Percentiles rank a stretch among this genome's conserved stretches.
These are phyloP conservation scores for Eragrostis curvula DNA, from an alignment of 176 grass and related monocot species.

Conservation along the genomic window DNA sequence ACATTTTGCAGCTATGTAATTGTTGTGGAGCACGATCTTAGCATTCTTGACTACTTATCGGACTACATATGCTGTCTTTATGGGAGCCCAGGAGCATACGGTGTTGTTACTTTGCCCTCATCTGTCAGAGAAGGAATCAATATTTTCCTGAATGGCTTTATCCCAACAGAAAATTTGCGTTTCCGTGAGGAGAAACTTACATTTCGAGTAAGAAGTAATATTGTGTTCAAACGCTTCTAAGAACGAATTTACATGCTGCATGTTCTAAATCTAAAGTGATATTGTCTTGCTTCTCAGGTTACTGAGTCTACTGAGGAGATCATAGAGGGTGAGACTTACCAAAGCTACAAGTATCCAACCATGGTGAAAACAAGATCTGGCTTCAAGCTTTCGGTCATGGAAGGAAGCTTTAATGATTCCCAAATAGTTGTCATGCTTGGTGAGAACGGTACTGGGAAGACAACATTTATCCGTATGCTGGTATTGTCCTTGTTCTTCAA, in stretches of 20 bases:
- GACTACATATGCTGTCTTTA: constrained; percentile 89
- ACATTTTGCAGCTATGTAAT: constrained; percentile 70
- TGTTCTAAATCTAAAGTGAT: constrained; percentile 23
- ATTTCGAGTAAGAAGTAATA: constrained; percentile 60
- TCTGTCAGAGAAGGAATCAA: constrained; percentile 91
- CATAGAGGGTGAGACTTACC: constrained; percentile 70
- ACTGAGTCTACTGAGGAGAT: constrained; percentile 68
- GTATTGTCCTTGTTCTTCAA: constrained; percentile 43
- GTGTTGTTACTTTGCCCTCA: constrained; percentile 78
- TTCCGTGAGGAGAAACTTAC: constrained; percentile 82
- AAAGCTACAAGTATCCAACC: constrained; percentile 75
- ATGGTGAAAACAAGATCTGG: constrained; percentile 67
- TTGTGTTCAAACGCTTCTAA: neutral
- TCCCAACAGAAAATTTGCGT: constrained; percentile 77
- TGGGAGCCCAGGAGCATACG: constrained; percentile 74
- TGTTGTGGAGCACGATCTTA: constrained; percentile 78
- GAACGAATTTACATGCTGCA: constrained; percentile 18
- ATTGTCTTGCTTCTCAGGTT: constrained; percentile 48
- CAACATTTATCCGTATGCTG: constrained; percentile 81
- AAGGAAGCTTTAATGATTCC: constrained; percentile 73
- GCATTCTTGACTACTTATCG: constrained; percentile 73
- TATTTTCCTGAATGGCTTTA: constrained; percentile 75
- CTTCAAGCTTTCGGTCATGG: constrained; percentile 63
- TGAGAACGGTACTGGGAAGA: constrained; percentile 84
- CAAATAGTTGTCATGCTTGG: constrained; percentile 86